Conservation (phyloP, 2,329 filamentous ascomycete genomes). For the Diaporthe sp. region DNA sequence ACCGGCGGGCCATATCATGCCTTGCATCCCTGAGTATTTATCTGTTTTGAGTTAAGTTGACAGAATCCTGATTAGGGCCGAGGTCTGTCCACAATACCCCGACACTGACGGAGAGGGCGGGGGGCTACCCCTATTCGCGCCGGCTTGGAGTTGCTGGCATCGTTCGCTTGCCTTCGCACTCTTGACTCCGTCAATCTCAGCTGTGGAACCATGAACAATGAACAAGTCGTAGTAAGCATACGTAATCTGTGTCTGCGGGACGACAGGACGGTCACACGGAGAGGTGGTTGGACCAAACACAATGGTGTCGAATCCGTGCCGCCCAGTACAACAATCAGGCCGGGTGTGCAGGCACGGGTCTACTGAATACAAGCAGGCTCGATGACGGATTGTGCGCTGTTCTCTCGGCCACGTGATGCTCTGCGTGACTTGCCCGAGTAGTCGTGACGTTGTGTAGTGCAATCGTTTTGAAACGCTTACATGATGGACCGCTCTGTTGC, state of each 20-base stretch:
- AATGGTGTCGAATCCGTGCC: neutral
- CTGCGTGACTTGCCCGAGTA: neutral
- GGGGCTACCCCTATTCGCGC: constrained; percentile 22
- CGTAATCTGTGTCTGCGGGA: neutral
- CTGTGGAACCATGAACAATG: constrained; percentile 4
- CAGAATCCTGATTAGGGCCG: neutral
- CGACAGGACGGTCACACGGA: neutral
- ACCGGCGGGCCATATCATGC: constrained; percentile 15
- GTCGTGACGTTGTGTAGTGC: constrained; percentile 15
- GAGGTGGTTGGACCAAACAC: neutral
- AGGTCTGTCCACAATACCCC: neutral
- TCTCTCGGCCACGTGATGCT: constrained; percentile 14
- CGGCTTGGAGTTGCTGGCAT: neutral
- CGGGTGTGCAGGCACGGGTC: neutral
- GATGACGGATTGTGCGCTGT: neutral
- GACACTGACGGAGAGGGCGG: neutral
- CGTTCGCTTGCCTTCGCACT: neutral
- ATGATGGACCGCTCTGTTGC: neutral
- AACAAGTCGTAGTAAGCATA: neutral
- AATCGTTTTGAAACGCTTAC: neutral
- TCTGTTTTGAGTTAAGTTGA: constrained; percentile 10
- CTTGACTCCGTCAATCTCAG: constrained; percentile 13
- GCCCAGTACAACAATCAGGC: neutral
- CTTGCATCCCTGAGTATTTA: neutral
- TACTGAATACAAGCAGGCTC: neutral